Base-by-base conservation (phyloP, 148 eudicot genomes). In the Fagopyrum tataricum region DNA sequence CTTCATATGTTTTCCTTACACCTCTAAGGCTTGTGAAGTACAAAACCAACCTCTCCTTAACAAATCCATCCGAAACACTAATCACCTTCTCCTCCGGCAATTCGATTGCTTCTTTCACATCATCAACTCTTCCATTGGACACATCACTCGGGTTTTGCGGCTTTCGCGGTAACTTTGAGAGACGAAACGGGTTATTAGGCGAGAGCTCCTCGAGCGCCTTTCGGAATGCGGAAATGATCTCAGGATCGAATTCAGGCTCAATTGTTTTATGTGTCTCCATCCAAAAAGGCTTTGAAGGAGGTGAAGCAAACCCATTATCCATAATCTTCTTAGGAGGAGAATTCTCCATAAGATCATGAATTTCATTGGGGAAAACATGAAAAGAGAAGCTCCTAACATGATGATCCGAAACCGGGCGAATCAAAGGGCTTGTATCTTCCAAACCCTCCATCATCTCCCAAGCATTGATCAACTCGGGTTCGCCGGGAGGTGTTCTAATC, bases 371-470 rank as follows among this genome's bases (percentile, higher is more conserved):
- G 15, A 79, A 73, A 5, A 87, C 83, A 58, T 86, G 85, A 15
- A 93, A 93, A 0, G 97, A 90, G 53, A 88, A 84, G 79, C 97
- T 87, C 3, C 96, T 79, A 2, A 64, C 4, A 73, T 87, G 88
- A 47, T 79, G 86, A 52, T 76, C 77, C 37, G 37, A 31, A 8
- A 24, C 75, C 15, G 85, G 80, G n/a, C 83, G 80, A 47, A 87
- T 43, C 48, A 70, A 78, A 47, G 93, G 93, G 74, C 88, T 82
- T 15, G 73, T 78, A 40, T 85, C 98, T 26, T 95, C 98, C 21
- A 95, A 83, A 4, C 98, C 98, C 46, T 87, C 97, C 98, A 95
- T 95, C 69, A 95, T 80, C 17, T 95, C 97, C 84, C 84, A 80
- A 37, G 90, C 87, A 79, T 91, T 73, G 67, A 90, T 95, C 11